A percentile compares a stretch with the other conserved stretches of the same genome.
phyloP scores from a whole-genome alignment of 192 early-diverging fungal species.

The Entophlyctis luteolus region DNA sequence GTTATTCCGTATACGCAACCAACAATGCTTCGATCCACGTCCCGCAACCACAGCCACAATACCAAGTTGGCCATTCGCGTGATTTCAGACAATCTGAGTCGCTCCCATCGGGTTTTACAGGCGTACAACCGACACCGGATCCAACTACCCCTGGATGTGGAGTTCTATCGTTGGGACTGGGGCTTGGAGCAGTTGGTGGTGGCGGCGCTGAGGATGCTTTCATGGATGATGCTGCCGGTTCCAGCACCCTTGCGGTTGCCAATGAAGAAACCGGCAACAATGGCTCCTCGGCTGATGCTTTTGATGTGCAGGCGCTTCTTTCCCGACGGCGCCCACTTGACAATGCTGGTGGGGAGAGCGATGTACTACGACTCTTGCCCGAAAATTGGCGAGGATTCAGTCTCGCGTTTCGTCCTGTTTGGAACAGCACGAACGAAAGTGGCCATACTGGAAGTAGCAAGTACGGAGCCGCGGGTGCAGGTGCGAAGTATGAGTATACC shows the following conservation, averaged over 20 bases:
- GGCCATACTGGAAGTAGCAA: background rate
- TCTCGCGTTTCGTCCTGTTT: conserved; percentile 16
- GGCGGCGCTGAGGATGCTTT: background rate
- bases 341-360: background rate
- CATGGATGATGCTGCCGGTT: background rate
- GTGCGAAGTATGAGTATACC: too few species aligned
- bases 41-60: too few species aligned
- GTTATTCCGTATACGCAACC: background rate
- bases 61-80: too few species aligned
- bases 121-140: conserved; percentile 12
- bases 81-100: too few species aligned
- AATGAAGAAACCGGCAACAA: too few species aligned
- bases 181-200: background rate
- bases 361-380: background rate
- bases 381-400: background rate
- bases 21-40: background rate
- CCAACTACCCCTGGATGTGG: conserved; percentile 8
- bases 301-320: background rate
- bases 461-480: background rate
- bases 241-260: background rate
- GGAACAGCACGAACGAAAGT: background rate
- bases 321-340: background rate
- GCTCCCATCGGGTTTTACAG: background rate
- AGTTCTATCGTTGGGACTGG: too few species aligned
- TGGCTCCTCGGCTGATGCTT: too few species aligned